Conservation (phyloP, 129 eudicot genomes). For the Tagetes erecta region DNA sequence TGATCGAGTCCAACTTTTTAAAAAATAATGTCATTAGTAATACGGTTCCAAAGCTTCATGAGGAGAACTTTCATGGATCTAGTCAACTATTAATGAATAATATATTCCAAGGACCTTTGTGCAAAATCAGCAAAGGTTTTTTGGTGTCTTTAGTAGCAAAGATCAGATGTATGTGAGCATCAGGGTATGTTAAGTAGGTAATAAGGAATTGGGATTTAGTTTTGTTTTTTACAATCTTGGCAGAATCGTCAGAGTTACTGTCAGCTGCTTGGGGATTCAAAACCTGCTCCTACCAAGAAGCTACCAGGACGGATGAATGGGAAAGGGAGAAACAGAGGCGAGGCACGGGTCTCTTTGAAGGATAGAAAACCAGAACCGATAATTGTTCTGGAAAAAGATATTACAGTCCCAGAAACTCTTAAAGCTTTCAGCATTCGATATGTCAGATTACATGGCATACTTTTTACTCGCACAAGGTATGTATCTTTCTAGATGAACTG, state of each 20-base stretch:
- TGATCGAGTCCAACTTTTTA: no score
- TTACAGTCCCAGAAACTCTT: constrained; percentile 44
- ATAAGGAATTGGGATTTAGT: background rate
- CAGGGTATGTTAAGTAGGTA: background rate
- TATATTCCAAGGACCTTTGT: background rate
- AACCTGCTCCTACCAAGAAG: constrained; percentile 52
- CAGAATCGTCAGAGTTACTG: constrained; percentile 90
- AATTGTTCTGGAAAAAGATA: constrained; percentile 45
- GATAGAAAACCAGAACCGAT: constrained; percentile 49
- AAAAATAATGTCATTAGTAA: background rate
- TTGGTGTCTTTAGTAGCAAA: background rate
- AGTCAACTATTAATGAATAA: background rate
- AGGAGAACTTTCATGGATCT: background rate
- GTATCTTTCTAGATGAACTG: background rate
- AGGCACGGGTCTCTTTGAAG: constrained; percentile 46
- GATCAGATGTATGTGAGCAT: background rate
- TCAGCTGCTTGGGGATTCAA: constrained; percentile 66
- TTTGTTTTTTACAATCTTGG: constrained; percentile 24
- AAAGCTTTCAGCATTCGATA: constrained; percentile 64
- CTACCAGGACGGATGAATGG: constrained; percentile 50
- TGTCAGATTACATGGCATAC: constrained; percentile 86
- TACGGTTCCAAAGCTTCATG: background rate
- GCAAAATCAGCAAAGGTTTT: background rate
- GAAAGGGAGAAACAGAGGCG: constrained; percentile 78
- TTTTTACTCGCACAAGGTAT: constrained; percentile 96